Conservation (phyloP, 106 monocot genomes). For the Iris macrosiphon region DNA sequence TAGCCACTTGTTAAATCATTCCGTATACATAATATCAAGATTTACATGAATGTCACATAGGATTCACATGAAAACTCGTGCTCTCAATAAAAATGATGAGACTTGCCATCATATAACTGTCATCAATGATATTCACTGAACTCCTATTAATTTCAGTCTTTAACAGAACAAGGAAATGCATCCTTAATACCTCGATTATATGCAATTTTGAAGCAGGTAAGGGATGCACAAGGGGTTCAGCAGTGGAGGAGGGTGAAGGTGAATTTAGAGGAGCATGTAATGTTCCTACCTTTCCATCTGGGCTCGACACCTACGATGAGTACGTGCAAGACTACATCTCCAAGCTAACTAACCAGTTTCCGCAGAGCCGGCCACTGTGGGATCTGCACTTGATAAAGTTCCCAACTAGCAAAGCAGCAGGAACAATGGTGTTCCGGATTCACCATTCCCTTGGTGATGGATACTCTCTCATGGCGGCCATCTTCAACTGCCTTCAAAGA, state of each 20-base stretch:
- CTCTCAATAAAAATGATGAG: too few species aligned
- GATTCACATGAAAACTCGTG: too few species aligned
- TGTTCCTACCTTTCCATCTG: slow-evolving; percentile 37
- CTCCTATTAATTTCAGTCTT: too few species aligned
- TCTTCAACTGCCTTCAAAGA: slow-evolving; percentile 50
- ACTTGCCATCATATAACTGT: too few species aligned
- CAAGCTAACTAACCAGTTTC: slow-evolving; percentile 25
- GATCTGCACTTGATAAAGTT: slow-evolving; percentile 64
- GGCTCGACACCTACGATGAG: slow-evolving; percentile 40
- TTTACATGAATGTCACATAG: too few species aligned
- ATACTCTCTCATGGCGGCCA: slow-evolving; percentile 61
- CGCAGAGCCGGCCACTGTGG: slow-evolving; percentile 42
- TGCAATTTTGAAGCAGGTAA: slow-evolving; percentile 55
- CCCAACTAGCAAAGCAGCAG: slow-evolving; percentile 32
- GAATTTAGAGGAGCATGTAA: slow-evolving; percentile 52
- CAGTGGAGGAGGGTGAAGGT: slow-evolving; percentile 50
- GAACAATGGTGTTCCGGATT: slow-evolving; percentile 61
- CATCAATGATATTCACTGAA: too few species aligned
- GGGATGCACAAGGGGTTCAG: slow-evolving; percentile 29
- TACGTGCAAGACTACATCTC: slow-evolving; percentile 39
- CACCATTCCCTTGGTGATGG: slow-evolving; percentile 78
- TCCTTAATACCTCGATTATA: too few species aligned
- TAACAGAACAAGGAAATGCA: too few species aligned
- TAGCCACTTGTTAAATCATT: too few species aligned
- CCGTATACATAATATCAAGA: too few species aligned